Evolutionary conservation across 805 yeast genomes (phyloP).

Genomic region (Scheffersomyces coipomensis): DNA sequence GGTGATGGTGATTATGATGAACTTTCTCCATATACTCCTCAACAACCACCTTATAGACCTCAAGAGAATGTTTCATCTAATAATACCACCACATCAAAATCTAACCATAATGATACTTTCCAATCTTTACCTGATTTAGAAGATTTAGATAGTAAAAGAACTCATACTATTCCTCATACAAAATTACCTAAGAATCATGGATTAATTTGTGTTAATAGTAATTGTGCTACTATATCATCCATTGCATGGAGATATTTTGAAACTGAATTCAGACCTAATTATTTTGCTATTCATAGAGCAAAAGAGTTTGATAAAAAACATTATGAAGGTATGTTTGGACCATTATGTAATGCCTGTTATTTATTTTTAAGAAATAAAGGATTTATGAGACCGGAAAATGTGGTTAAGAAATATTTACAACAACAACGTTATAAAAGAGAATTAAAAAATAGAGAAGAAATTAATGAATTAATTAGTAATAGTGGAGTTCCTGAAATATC

Average conservation of each 20-base stretch:
- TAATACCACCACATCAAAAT: conserved; percentile 3
- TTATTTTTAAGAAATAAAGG: conserved; percentile 41
- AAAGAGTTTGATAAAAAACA: conserved; percentile 36
- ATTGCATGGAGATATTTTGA: conserved; percentile 46
- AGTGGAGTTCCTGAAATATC: conserved; percentile 3
- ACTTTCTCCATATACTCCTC: conserved; percentile 40
- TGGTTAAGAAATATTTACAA: conserved; percentile 43
- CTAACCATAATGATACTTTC: conserved; percentile 12
- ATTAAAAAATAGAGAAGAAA: conserved; percentile 24
- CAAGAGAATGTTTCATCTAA: conserved; percentile 11
- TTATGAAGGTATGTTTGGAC: conserved; percentile 48
- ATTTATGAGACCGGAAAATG: conserved; percentile 45
- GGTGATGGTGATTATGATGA: conserved; percentile 20
- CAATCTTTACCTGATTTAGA: conserved; percentile 44
- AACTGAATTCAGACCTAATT: conserved; percentile 35
- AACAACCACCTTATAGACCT: conserved; percentile 36
- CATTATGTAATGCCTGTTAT: conserved; percentile 46
- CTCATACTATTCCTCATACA: conserved; percentile 38
- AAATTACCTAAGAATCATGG: conserved; percentile 41
- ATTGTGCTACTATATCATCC: conserved; percentile 37
- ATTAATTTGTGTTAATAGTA: conserved; percentile 37
- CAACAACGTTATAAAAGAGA: conserved; percentile 43
- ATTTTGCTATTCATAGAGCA: conserved; percentile 36
- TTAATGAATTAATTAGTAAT: conserved; percentile 1
- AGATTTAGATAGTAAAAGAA: conserved; percentile 42